phyloP scores from a whole-genome alignment of 176 grass and related monocot genomes.

The Juncus inflexus region DNA sequence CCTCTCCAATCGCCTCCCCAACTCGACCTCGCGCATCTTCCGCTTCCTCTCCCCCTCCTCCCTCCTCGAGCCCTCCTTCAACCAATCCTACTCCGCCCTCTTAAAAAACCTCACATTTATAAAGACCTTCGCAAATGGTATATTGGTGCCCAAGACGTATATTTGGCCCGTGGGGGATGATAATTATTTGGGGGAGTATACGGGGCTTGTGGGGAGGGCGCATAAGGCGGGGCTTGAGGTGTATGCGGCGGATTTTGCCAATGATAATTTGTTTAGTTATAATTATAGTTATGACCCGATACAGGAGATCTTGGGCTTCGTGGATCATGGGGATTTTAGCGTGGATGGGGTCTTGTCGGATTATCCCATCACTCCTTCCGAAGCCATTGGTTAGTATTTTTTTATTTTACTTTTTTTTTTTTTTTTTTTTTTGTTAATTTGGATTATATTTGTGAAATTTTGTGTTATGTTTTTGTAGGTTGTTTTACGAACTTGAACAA shows the following conservation, averaged over 20 bases:
- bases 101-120: slow-evolving; percentile 57
- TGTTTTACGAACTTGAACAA: slow-evolving; percentile 54
- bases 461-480: slow-evolving; percentile 47
- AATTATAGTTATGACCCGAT: slow-evolving; percentile 96
- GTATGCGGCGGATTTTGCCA: slow-evolving; percentile 72
- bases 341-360: slow-evolving; percentile 88
- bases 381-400: slow-evolving; percentile 59
- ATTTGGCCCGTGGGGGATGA: slow-evolving; percentile 56
- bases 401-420: slow-evolving; percentile 2
- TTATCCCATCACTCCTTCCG: slow-evolving; percentile 57
- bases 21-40: slow-evolving; percentile 62
- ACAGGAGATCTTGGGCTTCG: slow-evolving; percentile 51
- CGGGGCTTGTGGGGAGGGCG: slow-evolving; percentile 39
- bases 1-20: slow-evolving; percentile 42
- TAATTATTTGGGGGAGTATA: slow-evolving; percentile 43
- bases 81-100: slow-evolving; percentile 51
- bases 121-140: slow-evolving; percentile 63
- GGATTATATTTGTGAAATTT: background rate
- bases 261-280: slow-evolving; percentile 67
- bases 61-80: slow-evolving; percentile 51
- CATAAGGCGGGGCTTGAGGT: slow-evolving; percentile 70
- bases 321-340: slow-evolving; percentile 41
- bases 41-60: slow-evolving; percentile 34
- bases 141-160: slow-evolving; percentile 75
- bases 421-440: background rate